Evolutionary conservation across 1,139 yeast genomes (phyloP), one percentile per base, ranked within the genome.

Genomic region (Nadsonia commutata): DNA sequence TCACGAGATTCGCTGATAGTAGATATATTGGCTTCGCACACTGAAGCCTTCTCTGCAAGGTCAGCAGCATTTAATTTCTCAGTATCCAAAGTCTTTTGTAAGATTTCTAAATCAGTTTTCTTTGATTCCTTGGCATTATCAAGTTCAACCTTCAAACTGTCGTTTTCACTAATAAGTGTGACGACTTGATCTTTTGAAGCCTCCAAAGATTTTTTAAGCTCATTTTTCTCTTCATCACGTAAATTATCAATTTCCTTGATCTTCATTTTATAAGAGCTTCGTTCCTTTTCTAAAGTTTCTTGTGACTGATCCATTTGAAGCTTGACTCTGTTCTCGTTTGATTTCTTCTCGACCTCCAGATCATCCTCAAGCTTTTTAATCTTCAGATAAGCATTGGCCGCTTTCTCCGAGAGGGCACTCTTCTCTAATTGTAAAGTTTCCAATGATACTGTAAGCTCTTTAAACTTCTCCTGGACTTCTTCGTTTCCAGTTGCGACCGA

Each of bases 371-470:
- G 18, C 13, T 46, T 40, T 16, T 47, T 37, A 31, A 41, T 23
- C 17, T 41, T 42, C 36, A 39, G 40, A 11, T 46, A 40, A 18
- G 48, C 43, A n/a, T 47, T 47, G 7, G 42, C 36, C 19, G 46
- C 40, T 20, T 44, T 41, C 36, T 51, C 46, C 20, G 39, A 7
- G 16, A 48, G 37, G n/a, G n/a, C 16, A 18, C 48, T 47, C 22
- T 42, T 40, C 18, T 44, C 43, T 18, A 33, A 38, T 13, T 16
- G 18, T 11, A 16, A 8, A 9, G 22, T 17, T 13, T 38, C 41
- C 23, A 41, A 18, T 17, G 40, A 33, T 33, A 23, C 27, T 18
- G 33, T 38, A 6, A 40, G 37, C 20, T 27, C 38, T 19, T 31
- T 31, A n/a, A 39, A 9, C 27, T 37, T 33, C 8, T 18, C 20